Evolutionary conservation across 192 early-diverging fungal genomes (phyloP), one percentile per base, ranked within the genome.

Genomic region (Linnemannia schmuckeri): DNA sequence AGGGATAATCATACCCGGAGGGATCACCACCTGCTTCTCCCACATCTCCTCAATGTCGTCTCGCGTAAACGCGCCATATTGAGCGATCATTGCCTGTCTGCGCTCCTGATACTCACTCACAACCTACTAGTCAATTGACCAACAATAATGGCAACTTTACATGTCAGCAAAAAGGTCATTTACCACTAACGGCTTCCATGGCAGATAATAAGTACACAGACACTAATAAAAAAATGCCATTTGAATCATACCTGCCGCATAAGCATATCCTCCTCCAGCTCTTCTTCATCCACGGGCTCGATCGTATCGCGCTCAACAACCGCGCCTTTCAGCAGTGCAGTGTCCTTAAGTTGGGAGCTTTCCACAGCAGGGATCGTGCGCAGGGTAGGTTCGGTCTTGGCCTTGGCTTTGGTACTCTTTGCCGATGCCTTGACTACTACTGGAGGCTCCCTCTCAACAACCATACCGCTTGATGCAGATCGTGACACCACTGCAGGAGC

Each of bases 251-350:
- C 91, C 75, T 92, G 90, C 70, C 81, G 76, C 49, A 90, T 74
- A 47, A 91, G 75, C 91, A 92, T 91, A 41, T 92, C 89, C 12
- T 90, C 89, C 61, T 91, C 90, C 7, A 90, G 74, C 52, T 88
- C 88, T 18, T 92, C 91, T 63, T 89, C 70, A 44, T 92, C 83
- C 30, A 91, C 78, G n/a, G 85, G 57, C 17, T 91, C 86, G 24
- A 88, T 78, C 1, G 80, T 72, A 4, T 91, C 90, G 24, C 80
- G 82, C 75, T 92, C 90, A 33, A 90, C 88, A 41, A 92, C 88
- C 4, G 78, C 79, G n/a, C 89, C 89, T 68, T 82, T 82, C 90
- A 91, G 89, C 6, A 85, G 44, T 1, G 86, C 70, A 13, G 84
- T 89, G 41, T 91, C 90, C 78, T 49, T 89, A 80, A 54, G 75